Percentiles rank a stretch among this genome's conserved stretches.
Evolutionary conservation across 805 yeast genomes (phyloP).

Genomic region (Wickerhamiella bombiphila): DNA sequence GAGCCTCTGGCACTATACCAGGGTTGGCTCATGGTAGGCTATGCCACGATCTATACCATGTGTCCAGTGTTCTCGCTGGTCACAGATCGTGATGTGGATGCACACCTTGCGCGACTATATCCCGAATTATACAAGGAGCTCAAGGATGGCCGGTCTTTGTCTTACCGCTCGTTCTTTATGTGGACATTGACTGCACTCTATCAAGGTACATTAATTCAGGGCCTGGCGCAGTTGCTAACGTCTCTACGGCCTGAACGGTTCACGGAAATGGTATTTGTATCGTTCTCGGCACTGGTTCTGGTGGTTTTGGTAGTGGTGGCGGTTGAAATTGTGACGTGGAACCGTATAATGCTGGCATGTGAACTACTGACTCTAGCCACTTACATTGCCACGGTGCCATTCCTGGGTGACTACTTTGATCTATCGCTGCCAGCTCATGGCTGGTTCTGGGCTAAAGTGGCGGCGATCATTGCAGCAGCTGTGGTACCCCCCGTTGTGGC

Average conservation of each 20-base stretch:
- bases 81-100: conserved; percentile 80
- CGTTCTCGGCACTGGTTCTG: conserved; percentile 63
- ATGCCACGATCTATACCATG: conserved; percentile 95
- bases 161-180: conserved; percentile 74
- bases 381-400: conserved; percentile 66
- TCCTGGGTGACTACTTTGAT: conserved; percentile 76
- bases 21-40: conserved; percentile 98
- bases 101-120: conserved; percentile 71
- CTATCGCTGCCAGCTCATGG: conserved; percentile 43
- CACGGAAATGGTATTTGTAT: conserved; percentile 66
- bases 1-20: conserved; percentile 91
- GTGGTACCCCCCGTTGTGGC: conserved; percentile 82
- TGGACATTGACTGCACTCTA: conserved; percentile 85
- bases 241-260: conserved; percentile 35
- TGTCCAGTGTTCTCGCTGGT: conserved; percentile 93
- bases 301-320: conserved; percentile 93
- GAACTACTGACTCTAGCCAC: conserved; percentile 54
- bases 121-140: conserved; percentile 92
- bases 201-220: conserved; percentile 79
- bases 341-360: conserved; percentile 53
- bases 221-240: conserved; percentile 54
- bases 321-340: conserved; percentile 87
- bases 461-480: conserved; percentile 50
- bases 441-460: conserved; percentile 53
- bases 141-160: conserved; percentile 72